phyloP scores from a whole-genome alignment of 2,329 filamentous ascomycete species.

The Aspergillus proliferans region DNA sequence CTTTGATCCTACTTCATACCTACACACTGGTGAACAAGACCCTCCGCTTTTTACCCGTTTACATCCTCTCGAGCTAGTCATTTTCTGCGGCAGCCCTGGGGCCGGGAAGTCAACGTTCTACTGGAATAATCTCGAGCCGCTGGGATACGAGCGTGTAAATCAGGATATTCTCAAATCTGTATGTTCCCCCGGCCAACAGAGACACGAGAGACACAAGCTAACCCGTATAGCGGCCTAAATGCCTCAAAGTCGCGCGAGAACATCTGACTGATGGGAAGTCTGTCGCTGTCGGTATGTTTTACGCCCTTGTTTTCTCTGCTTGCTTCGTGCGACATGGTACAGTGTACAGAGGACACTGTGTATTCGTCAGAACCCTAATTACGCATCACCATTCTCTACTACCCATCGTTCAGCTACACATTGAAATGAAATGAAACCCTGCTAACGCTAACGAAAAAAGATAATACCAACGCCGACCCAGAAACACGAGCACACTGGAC shows the following conservation, averaged over 20 bases:
- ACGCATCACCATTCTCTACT: background rate
- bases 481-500: slow-evolving; percentile 76
- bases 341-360: background rate
- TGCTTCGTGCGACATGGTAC: background rate
- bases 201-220: background rate
- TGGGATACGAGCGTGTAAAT: slow-evolving; percentile 80
- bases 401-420: slow-evolving; percentile 8
- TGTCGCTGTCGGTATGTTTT: slow-evolving; percentile 66
- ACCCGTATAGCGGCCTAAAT: slow-evolving; percentile 49
- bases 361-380: background rate
- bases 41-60: slow-evolving; percentile 48
- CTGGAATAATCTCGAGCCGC: slow-evolving; percentile 66
- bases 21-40: slow-evolving; percentile 30
- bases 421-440: background rate
- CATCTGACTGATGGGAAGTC: slow-evolving; percentile 59
- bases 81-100: slow-evolving; percentile 84
- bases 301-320: background rate
- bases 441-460: slow-evolving; percentile 40
- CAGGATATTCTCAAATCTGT: slow-evolving; percentile 79
- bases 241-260: slow-evolving; percentile 65
- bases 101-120: slow-evolving; percentile 91
- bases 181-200: slow-evolving; percentile 3
- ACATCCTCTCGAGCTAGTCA: slow-evolving; percentile 64
- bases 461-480: slow-evolving; percentile 89
- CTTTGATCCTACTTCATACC: slow-evolving; percentile 63